Evolutionary conservation across 2,329 filamentous ascomycete genomes (phyloP), one percentile per base, ranked within the genome.

Genomic region (Fusarium pseudonygamai): DNA sequence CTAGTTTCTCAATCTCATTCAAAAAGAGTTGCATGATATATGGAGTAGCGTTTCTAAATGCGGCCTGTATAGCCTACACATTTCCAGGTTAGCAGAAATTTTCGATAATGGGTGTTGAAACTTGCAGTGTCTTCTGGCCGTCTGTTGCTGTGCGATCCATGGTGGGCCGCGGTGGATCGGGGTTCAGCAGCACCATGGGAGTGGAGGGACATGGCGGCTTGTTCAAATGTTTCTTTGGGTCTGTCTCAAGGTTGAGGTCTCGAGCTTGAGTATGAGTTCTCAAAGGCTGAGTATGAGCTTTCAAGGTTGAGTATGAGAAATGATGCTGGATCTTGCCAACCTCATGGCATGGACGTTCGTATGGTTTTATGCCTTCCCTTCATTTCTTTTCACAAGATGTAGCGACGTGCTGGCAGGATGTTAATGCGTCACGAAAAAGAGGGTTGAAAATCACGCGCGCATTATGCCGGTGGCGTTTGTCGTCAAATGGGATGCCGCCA

Each of bases 171-270:
- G 16, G 5, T 10, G 9, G 36, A 37, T 18, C 5, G 42, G 7
- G 4, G 15, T 24, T 1, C 6, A 18, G 8, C 11, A 26, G 11
- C 4, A 20, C 16, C 2, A 13, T 6, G 7, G 0, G 24, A 26
- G 24, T 2, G 12, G 12, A 10, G 14, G 12, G 20, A 30, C 13
- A 28, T 22, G 9, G 6, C 6, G 4, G 1, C 3, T 5, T 11
- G 1, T 14, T 16, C 1, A 18, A 18, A 9, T 9, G 7, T 14
- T 26, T 26, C 1, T 26, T 45, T 26, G 24, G 4, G 7, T 20
- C 6, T 26, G 13, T 20, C 5, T 10, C 42, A 7, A 12, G 30
- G 10, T 30, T 30, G 30, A 30, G n/a, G n/a, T n/a, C n/a, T n/a
- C n/a, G n/a, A n/a, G n/a, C n/a, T n/a, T n/a, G n/a, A n/a, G n/a